Evolutionary conservation across 805 yeast species (phyloP).

Genomic region (Lipomyces lipofer): DNA sequence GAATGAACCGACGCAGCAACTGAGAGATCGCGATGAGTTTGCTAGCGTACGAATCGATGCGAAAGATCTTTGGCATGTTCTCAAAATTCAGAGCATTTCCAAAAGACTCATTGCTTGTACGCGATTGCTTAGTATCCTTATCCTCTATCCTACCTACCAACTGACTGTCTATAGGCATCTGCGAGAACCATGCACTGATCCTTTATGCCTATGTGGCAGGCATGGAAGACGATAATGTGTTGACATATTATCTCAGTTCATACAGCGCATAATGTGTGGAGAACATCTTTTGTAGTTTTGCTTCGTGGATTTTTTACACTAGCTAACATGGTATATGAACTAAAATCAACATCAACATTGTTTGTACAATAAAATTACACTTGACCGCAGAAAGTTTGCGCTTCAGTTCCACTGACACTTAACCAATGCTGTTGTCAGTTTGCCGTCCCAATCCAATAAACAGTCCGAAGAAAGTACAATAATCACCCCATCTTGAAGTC

Average conservation of each 20-base stretch:
- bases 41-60: conserved; percentile 28
- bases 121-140: background rate
- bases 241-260: conserved; percentile 35
- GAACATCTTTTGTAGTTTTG: too few relatives aligned
- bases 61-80: conserved; percentile 33
- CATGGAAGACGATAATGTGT: conserved; percentile 26
- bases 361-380: too few relatives aligned
- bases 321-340: too few relatives aligned
- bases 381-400: too few relatives aligned
- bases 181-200: conserved; percentile 28
- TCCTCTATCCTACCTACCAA: background rate
- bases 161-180: conserved; percentile 27
- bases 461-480: too few relatives aligned
- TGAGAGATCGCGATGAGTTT: conserved; percentile 15
- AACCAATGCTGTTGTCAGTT: too few relatives aligned
- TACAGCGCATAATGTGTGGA: too few relatives aligned
- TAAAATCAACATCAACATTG: too few relatives aligned
- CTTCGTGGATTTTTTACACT: too few relatives aligned
- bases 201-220: conserved; percentile 32
- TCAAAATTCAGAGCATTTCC: conserved; percentile 27
- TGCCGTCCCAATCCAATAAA: too few relatives aligned
- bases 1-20: conserved; percentile 2
- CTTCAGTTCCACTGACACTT: too few relatives aligned
- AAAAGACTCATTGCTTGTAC: conserved; percentile 27
- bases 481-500: too few relatives aligned